Evolutionary conservation across 2,329 filamentous ascomycete species (phyloP).

Genomic region (Elsinoe arachidis): DNA sequence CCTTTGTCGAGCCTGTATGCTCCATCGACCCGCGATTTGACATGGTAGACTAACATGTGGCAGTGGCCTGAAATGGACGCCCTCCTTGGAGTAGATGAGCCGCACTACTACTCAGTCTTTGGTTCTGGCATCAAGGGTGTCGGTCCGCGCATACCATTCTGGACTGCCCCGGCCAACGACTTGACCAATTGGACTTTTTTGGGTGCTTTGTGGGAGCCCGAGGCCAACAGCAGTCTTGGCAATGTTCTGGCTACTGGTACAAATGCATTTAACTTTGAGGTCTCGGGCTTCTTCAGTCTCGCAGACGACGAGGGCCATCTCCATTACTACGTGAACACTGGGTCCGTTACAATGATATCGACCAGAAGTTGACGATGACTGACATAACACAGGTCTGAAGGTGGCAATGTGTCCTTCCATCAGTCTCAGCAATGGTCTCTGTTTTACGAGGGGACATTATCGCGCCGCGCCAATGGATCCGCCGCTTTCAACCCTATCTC

Average conservation of each 20-base stretch:
- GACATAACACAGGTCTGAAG: conserved; percentile 28
- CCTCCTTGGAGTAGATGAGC: conserved; percentile 33
- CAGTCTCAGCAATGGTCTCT: conserved; percentile 35
- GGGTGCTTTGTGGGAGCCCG: conserved; percentile 39
- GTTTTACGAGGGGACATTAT: conserved; percentile 38
- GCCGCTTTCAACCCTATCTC: conserved; percentile 37
- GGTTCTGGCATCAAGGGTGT: conserved; percentile 41
- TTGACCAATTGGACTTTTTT: conserved; percentile 41
- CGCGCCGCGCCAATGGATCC: conserved; percentile 36
- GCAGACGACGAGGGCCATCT: conserved; percentile 35
- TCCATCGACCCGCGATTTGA: not conserved
- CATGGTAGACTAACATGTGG: not conserved
- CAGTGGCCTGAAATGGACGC: conserved; percentile 26
- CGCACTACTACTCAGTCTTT: conserved; percentile 39
- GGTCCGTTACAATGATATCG: conserved; percentile 11
- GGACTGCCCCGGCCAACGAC: conserved; percentile 36
- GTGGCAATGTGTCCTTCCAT: conserved; percentile 37
- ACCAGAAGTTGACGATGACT: not conserved
- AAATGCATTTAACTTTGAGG: conserved; percentile 42
- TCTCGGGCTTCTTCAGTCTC: conserved; percentile 40
- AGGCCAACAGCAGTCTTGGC: conserved; percentile 34
- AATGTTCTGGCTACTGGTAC: conserved; percentile 36
- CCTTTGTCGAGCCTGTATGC: conserved; percentile 28
- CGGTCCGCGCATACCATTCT: conserved; percentile 40
- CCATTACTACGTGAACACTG: conserved; percentile 39